Evolutionary conservation across 1,139 yeast genomes (phyloP).

Genomic region (Yamadazyma siamensis): DNA sequence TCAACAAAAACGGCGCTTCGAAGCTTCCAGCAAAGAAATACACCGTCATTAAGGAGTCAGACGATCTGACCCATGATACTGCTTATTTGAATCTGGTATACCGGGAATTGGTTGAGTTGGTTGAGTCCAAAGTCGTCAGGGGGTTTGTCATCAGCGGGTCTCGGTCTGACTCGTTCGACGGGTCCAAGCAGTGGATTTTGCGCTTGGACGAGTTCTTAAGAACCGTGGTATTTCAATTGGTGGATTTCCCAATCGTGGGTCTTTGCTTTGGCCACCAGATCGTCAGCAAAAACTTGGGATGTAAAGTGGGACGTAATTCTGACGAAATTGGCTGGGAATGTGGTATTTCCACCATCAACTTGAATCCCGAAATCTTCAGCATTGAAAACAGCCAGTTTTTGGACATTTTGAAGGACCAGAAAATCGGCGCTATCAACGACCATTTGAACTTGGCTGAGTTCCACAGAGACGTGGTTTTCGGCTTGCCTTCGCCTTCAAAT

Average conservation of each 20-base stretch:
- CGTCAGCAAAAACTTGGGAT: conserved; percentile 62
- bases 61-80: conserved; percentile 25
- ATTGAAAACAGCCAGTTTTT: conserved; percentile 22
- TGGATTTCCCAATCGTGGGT: conserved; percentile 50
- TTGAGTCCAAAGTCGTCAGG: conserved; percentile 31
- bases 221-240: conserved; percentile 20
- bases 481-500: conserved; percentile 17
- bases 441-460: conserved; percentile 51
- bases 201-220: conserved; percentile 43
- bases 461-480: conserved; percentile 67
- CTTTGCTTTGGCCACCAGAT: conserved; percentile 90
- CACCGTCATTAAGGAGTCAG: conserved; percentile 38
- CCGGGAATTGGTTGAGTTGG: conserved; percentile 16
- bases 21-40: conserved; percentile 29
- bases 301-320: conserved; percentile 52
- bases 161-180: conserved; percentile 53
- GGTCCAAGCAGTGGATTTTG: conserved; percentile 48
- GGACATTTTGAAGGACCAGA: conserved; percentile 18
- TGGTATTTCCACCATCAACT: conserved; percentile 52
- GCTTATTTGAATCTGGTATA: conserved; percentile 15
- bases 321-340: conserved; percentile 65
- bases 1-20: conserved; percentile 16
- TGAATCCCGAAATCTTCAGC: conserved; percentile 40
- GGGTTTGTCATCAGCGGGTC: conserved; percentile 68
- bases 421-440: conserved; percentile 15